phyloP scores from a whole-genome alignment of 2,329 filamentous ascomycete genomes.

The Fusarium hainanense region DNA sequence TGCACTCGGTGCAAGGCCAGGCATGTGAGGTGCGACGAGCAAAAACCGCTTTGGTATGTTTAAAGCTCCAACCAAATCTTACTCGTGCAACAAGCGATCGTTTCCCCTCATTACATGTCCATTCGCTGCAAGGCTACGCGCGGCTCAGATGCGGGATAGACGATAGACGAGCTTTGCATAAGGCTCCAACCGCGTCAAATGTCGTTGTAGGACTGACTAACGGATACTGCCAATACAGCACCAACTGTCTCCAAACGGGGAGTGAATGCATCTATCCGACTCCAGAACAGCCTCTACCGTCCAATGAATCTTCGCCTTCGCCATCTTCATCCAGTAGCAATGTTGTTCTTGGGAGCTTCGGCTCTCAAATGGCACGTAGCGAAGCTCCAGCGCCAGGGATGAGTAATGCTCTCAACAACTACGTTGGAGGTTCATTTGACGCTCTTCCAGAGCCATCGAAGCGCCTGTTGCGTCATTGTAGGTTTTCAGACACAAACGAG shows the following conservation, averaged over 20 bases:
- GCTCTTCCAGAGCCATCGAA: conserved; percentile 48
- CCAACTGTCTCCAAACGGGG: conserved; percentile 59
- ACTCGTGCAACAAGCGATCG: conserved; percentile 22
- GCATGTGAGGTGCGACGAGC: conserved; percentile 60
- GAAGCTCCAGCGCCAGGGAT: conserved; percentile 33
- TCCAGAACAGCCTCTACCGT: conserved; percentile 41
- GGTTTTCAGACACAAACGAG: conserved; percentile 1
- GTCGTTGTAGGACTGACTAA: conserved; percentile 33
- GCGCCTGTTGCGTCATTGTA: conserved; percentile 47
- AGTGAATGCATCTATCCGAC: conserved; percentile 55
- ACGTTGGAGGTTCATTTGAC: conserved; percentile 50
- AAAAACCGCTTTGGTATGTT: conserved; percentile 58
- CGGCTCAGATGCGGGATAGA: conserved; percentile 33
- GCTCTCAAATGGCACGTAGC: conserved; percentile 28
- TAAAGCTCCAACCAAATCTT: conserved; percentile 14
- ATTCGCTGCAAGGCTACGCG: conserved; percentile 38
- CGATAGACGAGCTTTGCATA: conserved; percentile 42
- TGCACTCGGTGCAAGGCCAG: conserved; percentile 54
- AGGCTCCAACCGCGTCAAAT: conserved; percentile 18
- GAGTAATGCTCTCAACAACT: conserved; percentile 43
- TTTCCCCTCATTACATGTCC: conserved; percentile 27
- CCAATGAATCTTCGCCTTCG: conserved; percentile 41
- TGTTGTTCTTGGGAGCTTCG: conserved; percentile 17
- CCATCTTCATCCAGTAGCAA: conserved; percentile 34
- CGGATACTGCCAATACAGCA: conserved; percentile 49